Percentiles rank a stretch among this genome's conserved stretches.
phyloP scores from a whole-genome alignment of 23 red algal genomes.

The Agarophyton chilense region DNA sequence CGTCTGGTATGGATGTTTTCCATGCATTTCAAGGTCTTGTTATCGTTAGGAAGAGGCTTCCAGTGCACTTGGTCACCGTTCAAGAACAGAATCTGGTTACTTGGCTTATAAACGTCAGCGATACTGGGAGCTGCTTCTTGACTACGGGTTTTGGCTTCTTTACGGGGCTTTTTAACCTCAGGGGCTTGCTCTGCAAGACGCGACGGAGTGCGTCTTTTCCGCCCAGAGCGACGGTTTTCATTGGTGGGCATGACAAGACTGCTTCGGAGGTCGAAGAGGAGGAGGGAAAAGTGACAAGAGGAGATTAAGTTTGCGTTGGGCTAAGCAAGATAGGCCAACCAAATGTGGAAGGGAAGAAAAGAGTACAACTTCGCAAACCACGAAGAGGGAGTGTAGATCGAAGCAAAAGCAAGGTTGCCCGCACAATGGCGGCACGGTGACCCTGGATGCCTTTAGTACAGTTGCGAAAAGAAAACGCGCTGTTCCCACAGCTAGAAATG shows the following conservation, averaged over 20 bases:
- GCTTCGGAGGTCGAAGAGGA: background rate
- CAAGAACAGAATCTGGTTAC: slow-evolving; percentile 8
- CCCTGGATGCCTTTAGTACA: too few species aligned
- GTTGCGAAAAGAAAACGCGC: too few species aligned
- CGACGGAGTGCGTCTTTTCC: slow-evolving; percentile 4
- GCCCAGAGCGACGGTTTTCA: slow-evolving; percentile 9
- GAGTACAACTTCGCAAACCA: too few species aligned
- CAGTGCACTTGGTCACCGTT: background rate
- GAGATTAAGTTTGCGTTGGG: background rate
- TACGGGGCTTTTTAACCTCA: slow-evolving; percentile 1
- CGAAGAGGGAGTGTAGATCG: too few species aligned
- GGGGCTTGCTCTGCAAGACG: slow-evolving; percentile 6
- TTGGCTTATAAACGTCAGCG: background rate
- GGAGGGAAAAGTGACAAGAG: background rate
- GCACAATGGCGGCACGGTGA: too few species aligned
- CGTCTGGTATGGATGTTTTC: slow-evolving; percentile 12
- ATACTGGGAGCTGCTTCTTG: background rate
- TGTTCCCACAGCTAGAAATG: too few species aligned
- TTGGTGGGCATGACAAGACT: background rate
- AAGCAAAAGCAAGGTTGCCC: too few species aligned
- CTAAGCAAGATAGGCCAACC: too few species aligned
- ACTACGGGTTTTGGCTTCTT: background rate
- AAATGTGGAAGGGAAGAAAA: too few species aligned
- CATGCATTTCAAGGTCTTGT: background rate
- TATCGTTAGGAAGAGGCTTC: background rate